Evolutionary conservation across 345 rosid species (phyloP).

Genomic region (Populus tremula): DNA sequence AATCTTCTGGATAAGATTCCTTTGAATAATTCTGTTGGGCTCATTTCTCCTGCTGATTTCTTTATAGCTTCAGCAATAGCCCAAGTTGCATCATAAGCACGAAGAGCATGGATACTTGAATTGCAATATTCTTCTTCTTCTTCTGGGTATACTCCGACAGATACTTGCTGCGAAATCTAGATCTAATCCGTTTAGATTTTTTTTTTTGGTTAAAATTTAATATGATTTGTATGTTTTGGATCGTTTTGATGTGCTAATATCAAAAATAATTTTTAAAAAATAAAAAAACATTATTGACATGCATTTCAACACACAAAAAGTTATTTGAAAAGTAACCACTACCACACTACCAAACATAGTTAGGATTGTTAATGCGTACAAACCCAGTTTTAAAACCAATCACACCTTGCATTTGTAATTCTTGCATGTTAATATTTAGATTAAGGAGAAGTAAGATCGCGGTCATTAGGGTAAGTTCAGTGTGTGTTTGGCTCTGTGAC

Average conservation of each 20-base stretch:
- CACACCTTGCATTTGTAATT: constrained; percentile 26
- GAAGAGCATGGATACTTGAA: constrained; percentile 29
- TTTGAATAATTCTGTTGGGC: background rate
- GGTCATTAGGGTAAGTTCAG: too few species aligned
- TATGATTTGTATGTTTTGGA: too few species aligned
- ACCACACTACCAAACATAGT: too few species aligned
- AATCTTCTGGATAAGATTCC: constrained; percentile 15
- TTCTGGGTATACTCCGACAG: constrained; percentile 10
- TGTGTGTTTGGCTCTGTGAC: too few species aligned
- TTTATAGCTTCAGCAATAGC: constrained; percentile 20
- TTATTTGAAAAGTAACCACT: too few species aligned
- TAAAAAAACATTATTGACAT: too few species aligned
- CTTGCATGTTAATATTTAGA: too few species aligned
- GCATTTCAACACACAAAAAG: too few species aligned
- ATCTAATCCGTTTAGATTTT: constrained; percentile 1
- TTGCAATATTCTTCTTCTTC: constrained; percentile 32
- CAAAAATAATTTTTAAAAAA: too few species aligned
- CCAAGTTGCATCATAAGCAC: constrained; percentile 37
- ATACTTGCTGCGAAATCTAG: constrained; percentile 16
- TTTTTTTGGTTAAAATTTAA: too few species aligned
- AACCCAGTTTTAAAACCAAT: constrained; percentile 24
- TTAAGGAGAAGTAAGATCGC: too few species aligned
- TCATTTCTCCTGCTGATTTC: background rate
- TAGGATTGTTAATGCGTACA: background rate
- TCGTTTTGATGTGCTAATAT: too few species aligned